phyloP scores from a whole-genome alignment of 192 early-diverging fungal genomes.

The Linnemannia schmuckeri region DNA sequence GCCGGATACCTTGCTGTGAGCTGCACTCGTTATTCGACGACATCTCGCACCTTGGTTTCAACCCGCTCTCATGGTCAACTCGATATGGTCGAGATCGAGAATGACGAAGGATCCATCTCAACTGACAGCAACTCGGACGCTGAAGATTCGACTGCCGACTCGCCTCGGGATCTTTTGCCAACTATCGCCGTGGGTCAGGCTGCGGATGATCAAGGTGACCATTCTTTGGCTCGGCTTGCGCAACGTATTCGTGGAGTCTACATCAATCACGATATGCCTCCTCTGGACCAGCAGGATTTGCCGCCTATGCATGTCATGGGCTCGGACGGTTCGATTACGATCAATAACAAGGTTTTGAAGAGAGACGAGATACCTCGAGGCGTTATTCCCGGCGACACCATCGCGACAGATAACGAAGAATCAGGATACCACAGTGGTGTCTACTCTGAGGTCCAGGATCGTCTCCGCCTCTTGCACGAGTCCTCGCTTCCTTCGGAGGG shows the following conservation, averaged over 20 bases:
- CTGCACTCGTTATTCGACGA: slow-evolving; percentile 29
- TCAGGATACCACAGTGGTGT: slow-evolving; percentile 47
- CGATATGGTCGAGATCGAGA: slow-evolving; percentile 16
- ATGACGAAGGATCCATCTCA: slow-evolving; percentile 14
- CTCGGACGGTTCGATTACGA: slow-evolving; percentile 12
- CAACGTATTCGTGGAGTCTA: slow-evolving; percentile 20
- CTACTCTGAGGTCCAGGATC: slow-evolving; percentile 32
- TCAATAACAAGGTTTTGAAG: slow-evolving; percentile 36
- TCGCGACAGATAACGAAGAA: slow-evolving; percentile 21
- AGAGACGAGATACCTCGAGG: slow-evolving; percentile 36
- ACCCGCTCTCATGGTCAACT: neutral
- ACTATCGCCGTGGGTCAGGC: neutral
- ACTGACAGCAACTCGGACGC: slow-evolving; percentile 8
- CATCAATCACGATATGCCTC: slow-evolving; percentile 39
- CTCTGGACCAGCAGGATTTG: slow-evolving; percentile 34
- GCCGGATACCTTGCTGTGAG: slow-evolving; percentile 26
- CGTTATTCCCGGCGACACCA: neutral
- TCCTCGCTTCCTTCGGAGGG: slow-evolving; percentile 18
- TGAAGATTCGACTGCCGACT: slow-evolving; percentile 5
- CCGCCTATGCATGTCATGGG: slow-evolving; percentile 31
- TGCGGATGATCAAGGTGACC: neutral
- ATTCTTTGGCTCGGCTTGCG: slow-evolving; percentile 8
- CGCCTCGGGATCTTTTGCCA: neutral
- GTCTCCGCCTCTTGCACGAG: slow-evolving; percentile 1
- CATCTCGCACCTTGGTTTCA: slow-evolving; percentile 10